phyloP scores from a whole-genome alignment of 1,284 basidiomycete genomes.

The Acaromyces ingoldii region DNA sequence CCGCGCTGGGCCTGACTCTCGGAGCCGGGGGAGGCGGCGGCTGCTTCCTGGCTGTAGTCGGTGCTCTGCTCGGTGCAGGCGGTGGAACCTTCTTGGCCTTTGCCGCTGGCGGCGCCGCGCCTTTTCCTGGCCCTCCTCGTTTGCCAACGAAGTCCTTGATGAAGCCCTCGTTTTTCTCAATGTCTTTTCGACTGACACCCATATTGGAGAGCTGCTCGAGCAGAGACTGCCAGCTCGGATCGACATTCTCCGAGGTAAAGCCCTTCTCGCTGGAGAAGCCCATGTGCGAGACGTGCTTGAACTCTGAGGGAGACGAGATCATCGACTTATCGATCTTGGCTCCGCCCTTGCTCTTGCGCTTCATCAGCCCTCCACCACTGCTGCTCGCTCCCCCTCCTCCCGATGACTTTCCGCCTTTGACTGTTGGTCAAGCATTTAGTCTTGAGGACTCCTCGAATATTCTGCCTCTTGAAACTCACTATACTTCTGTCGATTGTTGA shows the following conservation, averaged over 20 bases:
- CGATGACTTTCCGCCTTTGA: too few species aligned
- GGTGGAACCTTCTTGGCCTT: constrained; percentile 60
- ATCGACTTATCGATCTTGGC: constrained; percentile 77
- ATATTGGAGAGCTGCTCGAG: constrained; percentile 67
- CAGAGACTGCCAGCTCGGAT: constrained; percentile 81
- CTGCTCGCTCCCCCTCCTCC: too few species aligned
- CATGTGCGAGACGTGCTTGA: constrained; percentile 91
- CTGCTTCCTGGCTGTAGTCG: constrained; percentile 39
- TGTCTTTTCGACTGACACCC: constrained; percentile 60
- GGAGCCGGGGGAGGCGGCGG: constrained; percentile 43
- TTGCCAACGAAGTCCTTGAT: constrained; percentile 77
- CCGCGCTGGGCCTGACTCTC: constrained; percentile 9
- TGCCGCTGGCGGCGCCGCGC: constrained; percentile 21
- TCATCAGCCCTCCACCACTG: too few species aligned
- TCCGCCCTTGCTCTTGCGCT: constrained; percentile 46
- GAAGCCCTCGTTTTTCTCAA: constrained; percentile 76
- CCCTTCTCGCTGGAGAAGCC: constrained; percentile 82
- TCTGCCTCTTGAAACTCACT: constrained; percentile 52
- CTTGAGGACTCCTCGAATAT: too few species aligned
- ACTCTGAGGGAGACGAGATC: constrained; percentile 75
- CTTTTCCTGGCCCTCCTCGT: constrained; percentile 52
- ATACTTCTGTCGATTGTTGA: constrained; percentile 66
- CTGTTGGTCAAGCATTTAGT: too few species aligned
- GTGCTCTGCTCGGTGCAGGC: constrained; percentile 50
- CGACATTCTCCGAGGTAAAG: constrained; percentile 81